Evolutionary conservation across 2,329 filamentous ascomycete species (phyloP).

Genomic region (Neonectria neomacrospora): DNA sequence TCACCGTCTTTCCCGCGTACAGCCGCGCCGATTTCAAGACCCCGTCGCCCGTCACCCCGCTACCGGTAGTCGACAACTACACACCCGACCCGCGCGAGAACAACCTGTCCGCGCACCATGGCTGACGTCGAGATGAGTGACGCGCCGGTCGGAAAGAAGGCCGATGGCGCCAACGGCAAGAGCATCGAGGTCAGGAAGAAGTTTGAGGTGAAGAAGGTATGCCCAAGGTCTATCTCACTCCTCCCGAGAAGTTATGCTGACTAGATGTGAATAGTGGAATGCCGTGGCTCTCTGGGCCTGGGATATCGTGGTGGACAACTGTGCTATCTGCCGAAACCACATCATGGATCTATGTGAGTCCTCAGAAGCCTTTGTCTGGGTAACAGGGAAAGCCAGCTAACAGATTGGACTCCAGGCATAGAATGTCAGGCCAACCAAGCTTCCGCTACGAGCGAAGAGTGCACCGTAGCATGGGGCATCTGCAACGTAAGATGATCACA

Average conservation of each 20-base stretch:
- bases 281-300: constrained; percentile 98
- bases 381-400: constrained; percentile 25
- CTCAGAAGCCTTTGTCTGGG: background rate
- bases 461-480: constrained; percentile 98
- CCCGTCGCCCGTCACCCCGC: background rate
- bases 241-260: constrained; percentile 21
- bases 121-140: constrained; percentile 98
- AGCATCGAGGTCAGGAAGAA: constrained; percentile 82
- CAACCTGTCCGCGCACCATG: constrained; percentile 64
- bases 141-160: constrained; percentile 72
- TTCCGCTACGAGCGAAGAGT: constrained; percentile 96
- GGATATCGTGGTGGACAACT: constrained; percentile 99
- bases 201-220: constrained; percentile 98
- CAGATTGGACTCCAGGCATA: constrained; percentile 71
- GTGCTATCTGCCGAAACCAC: constrained; percentile 98
- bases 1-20: background rate
- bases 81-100: constrained; percentile 5
- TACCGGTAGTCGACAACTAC: constrained; percentile 2
- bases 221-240: constrained; percentile 22
- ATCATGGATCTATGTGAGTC: constrained; percentile 98
- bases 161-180: constrained; percentile 60
- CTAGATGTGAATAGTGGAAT: constrained; percentile 78
- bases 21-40: background rate
- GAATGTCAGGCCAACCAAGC: constrained; percentile 99
- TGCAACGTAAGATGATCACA: constrained; percentile 81